Evolutionary conservation across 306 rosid genomes (phyloP).

Genomic region (Lagenaria siceraria): DNA sequence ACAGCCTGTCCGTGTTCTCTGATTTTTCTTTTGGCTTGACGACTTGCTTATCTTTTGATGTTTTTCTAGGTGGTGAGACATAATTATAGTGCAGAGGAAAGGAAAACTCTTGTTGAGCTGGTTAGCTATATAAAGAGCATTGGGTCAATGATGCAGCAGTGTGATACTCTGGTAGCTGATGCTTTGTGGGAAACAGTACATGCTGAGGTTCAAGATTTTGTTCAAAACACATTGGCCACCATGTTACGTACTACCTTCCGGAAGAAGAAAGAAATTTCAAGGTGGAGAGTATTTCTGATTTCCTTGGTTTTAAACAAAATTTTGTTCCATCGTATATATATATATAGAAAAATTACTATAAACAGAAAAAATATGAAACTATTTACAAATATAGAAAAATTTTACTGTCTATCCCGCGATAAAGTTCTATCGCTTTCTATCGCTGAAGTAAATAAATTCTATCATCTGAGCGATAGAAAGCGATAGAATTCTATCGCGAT

Average conservation of each 20-base stretch:
- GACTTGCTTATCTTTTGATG: not conserved
- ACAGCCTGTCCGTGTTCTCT: not conserved
- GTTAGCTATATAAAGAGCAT: conserved; percentile 92
- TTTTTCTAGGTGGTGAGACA: conserved; percentile 73
- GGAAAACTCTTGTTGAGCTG: conserved; percentile 83
- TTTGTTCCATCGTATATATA: too few relatives aligned
- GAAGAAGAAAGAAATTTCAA: conserved; percentile 93
- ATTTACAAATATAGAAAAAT: too few relatives aligned
- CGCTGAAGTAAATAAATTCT: too few relatives aligned
- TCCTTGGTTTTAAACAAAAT: not conserved
- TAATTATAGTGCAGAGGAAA: conserved; percentile 81
- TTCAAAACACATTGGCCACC: conserved; percentile 84
- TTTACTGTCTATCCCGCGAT: too few relatives aligned
- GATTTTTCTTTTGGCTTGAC: not conserved
- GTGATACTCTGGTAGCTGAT: conserved; percentile 88
- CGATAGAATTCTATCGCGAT: too few relatives aligned
- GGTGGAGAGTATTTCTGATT: conserved; percentile 33
- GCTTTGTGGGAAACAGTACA: conserved; percentile 99
- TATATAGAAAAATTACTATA: too few relatives aligned
- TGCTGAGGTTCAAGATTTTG: conserved; percentile 98
- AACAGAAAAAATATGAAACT: too few relatives aligned
- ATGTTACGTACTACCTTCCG: conserved; percentile 92
- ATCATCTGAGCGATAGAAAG: too few relatives aligned
- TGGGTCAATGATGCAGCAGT: conserved; percentile 92
- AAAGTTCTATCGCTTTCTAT: too few relatives aligned